Evolutionary conservation across 2,329 filamentous ascomycete genomes (phyloP).

Genomic region (Alternaria triticimaculans): DNA sequence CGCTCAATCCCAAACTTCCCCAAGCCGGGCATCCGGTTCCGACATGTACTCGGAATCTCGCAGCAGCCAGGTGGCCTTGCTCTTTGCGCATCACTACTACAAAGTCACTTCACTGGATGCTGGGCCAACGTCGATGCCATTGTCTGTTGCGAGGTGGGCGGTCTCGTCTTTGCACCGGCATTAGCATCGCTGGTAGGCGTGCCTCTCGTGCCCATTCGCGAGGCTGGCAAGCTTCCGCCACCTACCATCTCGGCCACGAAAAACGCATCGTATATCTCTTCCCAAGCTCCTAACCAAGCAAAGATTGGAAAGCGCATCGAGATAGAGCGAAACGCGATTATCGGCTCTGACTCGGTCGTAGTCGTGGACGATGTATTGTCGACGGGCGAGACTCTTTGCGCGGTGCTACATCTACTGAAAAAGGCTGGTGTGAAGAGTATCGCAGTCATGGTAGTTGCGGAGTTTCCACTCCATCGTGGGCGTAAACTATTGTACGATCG

Average conservation of each 20-base stretch:
- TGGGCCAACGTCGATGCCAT: slow-evolving; percentile 58
- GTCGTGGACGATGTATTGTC: slow-evolving; percentile 68
- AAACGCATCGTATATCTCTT: slow-evolving; percentile 61
- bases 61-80: slow-evolving; percentile 59
- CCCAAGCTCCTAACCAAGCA: slow-evolving; percentile 32
- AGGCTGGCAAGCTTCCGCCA: slow-evolving; percentile 65
- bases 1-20: slow-evolving; percentile 59
- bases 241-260: slow-evolving; percentile 60
- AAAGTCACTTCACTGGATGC: slow-evolving; percentile 53
- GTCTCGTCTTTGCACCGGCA: slow-evolving; percentile 62
- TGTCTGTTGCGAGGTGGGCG: slow-evolving; percentile 64
- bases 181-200: slow-evolving; percentile 53
- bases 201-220: slow-evolving; percentile 60
- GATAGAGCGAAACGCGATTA: slow-evolving; percentile 56
- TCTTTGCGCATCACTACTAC: slow-evolving; percentile 60
- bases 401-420: slow-evolving; percentile 58
- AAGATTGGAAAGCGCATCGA: slow-evolving; percentile 53
- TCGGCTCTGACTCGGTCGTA: slow-evolving; percentile 54
- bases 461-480: slow-evolving; percentile 64
- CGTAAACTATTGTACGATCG: slow-evolving; percentile 53
- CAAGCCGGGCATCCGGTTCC: slow-evolving; percentile 59
- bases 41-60: slow-evolving; percentile 63
- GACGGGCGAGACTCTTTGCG: slow-evolving; percentile 62
- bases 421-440: slow-evolving; percentile 54
- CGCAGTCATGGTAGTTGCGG: slow-evolving; percentile 61